Percentiles rank a stretch among this genome's conserved stretches.
Conservation (phyloP, 768 basidiomycete species). For the Pleurotus pulmonarius region DNA sequence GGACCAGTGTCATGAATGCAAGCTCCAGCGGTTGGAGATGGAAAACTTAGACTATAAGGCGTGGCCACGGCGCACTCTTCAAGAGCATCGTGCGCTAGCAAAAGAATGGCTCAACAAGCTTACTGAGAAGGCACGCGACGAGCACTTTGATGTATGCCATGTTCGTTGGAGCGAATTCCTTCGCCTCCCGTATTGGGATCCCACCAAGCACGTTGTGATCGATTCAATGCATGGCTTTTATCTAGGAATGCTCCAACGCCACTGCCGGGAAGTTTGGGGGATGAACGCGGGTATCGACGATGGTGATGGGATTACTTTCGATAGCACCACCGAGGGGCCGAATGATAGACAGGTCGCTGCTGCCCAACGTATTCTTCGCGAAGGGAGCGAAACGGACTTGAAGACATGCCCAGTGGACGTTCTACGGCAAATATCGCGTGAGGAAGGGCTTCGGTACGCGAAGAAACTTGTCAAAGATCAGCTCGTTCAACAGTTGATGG, state of each 20-base stretch:
- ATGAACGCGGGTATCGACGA: slow-evolving; percentile 10
- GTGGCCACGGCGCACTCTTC: slow-evolving; percentile 12
- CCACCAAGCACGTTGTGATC: slow-evolving; percentile 19
- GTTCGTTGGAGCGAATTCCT: slow-evolving; percentile 25
- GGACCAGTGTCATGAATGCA: slow-evolving; percentile 19
- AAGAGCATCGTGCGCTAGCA: slow-evolving; percentile 14
- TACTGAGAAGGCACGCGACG: not conserved
- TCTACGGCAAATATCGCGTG: not conserved
- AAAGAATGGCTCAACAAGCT: slow-evolving; percentile 14
- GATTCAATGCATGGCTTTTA: slow-evolving; percentile 36
- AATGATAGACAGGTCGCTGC: not conserved
- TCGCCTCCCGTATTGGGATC: slow-evolving; percentile 30
- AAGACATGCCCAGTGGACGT: not conserved
- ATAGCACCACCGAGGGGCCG: not conserved
- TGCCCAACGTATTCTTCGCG: not conserved
- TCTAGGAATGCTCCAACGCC: slow-evolving; percentile 22
- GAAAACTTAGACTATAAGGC: slow-evolving; percentile 11
- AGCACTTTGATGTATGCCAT: slow-evolving; percentile 15
- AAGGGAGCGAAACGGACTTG: not conserved
- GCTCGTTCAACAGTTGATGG: not conserved
- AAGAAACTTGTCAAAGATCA: not conserved
- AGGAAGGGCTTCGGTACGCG: not conserved
- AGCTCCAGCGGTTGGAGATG: slow-evolving; percentile 9
- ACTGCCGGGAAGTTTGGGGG: slow-evolving; percentile 18
- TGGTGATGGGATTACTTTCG: not conserved